Conservation (phyloP, 805 yeast genomes). For the Wickerhamiella galacta region DNA sequence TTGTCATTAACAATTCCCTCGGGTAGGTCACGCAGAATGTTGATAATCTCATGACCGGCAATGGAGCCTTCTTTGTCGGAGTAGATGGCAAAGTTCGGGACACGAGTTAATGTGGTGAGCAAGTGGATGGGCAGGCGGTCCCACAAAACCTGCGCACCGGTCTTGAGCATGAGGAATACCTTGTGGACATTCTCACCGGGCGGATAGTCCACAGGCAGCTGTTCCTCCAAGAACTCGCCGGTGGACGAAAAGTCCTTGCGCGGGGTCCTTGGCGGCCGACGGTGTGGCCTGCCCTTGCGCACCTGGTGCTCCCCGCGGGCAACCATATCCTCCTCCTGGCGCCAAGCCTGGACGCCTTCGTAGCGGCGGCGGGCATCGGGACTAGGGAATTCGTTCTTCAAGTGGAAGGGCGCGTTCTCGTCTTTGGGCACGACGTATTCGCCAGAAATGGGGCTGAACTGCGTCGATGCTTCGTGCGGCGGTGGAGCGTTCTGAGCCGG, state of each 20-base stretch:
- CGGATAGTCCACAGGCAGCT: slow-evolving; percentile 2
- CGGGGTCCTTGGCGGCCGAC: neutral
- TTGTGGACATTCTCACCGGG: slow-evolving; percentile 2
- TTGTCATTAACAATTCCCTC: slow-evolving; percentile 6
- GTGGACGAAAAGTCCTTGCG: neutral
- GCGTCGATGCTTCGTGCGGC: neutral
- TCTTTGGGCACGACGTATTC: neutral
- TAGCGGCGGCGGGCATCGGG: slow-evolving; percentile 3
- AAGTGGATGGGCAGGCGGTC: slow-evolving; percentile 23
- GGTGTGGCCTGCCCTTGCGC: neutral
- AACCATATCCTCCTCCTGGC: slow-evolving; percentile 1
- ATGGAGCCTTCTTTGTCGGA: slow-evolving; percentile 21
- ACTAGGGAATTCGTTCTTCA: neutral
- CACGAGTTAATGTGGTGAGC: slow-evolving; percentile 20
- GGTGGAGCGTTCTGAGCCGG: neutral
- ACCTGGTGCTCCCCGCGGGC: neutral
- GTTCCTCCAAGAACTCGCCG: slow-evolving; percentile 3
- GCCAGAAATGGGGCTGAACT: neutral
- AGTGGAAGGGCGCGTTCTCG: neutral
- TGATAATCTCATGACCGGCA: slow-evolving; percentile 21
- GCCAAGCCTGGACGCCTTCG: slow-evolving; percentile 5
- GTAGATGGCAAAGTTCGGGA: slow-evolving; percentile 21
- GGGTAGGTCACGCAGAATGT: slow-evolving; percentile 17
- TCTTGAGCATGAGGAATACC: slow-evolving; percentile 22
- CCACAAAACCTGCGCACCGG: slow-evolving; percentile 23